Conservation (phyloP, 148 eudicot species). For the Arbutus unedo region DNA sequence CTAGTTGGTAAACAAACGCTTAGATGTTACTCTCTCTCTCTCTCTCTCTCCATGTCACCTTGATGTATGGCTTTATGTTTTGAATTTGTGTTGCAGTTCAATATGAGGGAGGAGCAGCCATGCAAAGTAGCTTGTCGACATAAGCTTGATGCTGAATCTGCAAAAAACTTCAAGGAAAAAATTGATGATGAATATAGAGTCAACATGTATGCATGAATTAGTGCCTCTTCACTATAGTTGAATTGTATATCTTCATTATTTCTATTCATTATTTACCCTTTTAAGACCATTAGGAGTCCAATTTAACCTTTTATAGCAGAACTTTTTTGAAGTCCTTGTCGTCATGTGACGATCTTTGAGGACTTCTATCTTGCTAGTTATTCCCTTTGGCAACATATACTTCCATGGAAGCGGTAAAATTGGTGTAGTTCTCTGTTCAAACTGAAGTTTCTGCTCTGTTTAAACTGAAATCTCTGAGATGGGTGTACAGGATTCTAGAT, state of each 20-base stretch:
- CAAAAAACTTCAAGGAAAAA: slow-evolving; percentile 40
- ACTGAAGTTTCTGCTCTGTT: slow-evolving; percentile 5
- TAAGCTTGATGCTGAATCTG: slow-evolving; percentile 35
- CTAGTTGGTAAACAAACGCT: background rate
- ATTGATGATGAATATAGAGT: slow-evolving; percentile 48
- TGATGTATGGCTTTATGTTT: slow-evolving; percentile 6
- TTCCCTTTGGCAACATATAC: background rate
- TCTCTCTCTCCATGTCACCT: background rate
- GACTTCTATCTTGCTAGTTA: background rate
- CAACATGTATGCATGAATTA: slow-evolving; percentile 31
- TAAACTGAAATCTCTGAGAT: slow-evolving; percentile 12
- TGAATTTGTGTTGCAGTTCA: slow-evolving; percentile 23
- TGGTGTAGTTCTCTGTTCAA: background rate
- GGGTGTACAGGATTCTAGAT: slow-evolving; percentile 49
- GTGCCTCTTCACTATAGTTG: background rate
- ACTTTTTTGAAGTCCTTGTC: background rate
- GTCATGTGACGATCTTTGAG: background rate
- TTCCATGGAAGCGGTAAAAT: too few species aligned
- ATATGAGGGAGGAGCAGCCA: slow-evolving; percentile 45
- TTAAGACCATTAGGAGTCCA: background rate
- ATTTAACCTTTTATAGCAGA: background rate
- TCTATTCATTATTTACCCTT: background rate
- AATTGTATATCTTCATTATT: background rate
- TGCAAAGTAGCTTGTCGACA: slow-evolving; percentile 39
- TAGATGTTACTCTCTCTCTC: background rate